These are phyloP conservation scores for Penicillium waksmanii DNA, from an alignment of 495 filamentous ascomycete genomes.

Conservation along the genomic window DNA sequence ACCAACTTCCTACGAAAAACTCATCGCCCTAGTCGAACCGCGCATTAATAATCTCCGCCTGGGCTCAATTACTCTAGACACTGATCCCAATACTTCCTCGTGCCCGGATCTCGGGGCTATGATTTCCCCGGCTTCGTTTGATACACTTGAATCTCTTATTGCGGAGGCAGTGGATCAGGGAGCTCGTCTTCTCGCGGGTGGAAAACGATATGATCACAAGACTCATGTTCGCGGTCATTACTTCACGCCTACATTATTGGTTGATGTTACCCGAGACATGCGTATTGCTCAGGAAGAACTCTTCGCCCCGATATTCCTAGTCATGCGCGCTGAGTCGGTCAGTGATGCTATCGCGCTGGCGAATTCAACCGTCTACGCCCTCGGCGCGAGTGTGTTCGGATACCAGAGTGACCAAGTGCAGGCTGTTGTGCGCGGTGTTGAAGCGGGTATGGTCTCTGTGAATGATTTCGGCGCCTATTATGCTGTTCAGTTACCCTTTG, in stretches of 20 bases:
- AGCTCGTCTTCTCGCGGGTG: slow-evolving; percentile 80
- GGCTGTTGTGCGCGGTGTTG: slow-evolving; percentile 65
- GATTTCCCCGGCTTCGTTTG: slow-evolving; percentile 77
- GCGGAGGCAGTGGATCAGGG: slow-evolving; percentile 74
- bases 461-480: slow-evolving; percentile 96
- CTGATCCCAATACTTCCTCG: slow-evolving; percentile 28
- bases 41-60: slow-evolving; percentile 73
- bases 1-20: slow-evolving; percentile 69
- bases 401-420: slow-evolving; percentile 48
- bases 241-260: slow-evolving; percentile 87
- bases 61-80: slow-evolving; percentile 63
- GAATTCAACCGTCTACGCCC: slow-evolving; percentile 76
- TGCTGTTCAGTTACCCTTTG: slow-evolving; percentile 90
- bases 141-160: slow-evolving; percentile 70
- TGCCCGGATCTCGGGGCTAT: slow-evolving; percentile 81
- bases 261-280: slow-evolving; percentile 78
- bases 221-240: slow-evolving; percentile 78
- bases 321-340: slow-evolving; percentile 71
- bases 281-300: slow-evolving; percentile 87
- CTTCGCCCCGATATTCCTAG: slow-evolving; percentile 86
- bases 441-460: slow-evolving; percentile 86
- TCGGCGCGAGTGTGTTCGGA: slow-evolving; percentile 86
- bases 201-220: slow-evolving; percentile 71
- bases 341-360: slow-evolving; percentile 68
- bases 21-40: slow-evolving; percentile 70